phyloP scores from a whole-genome alignment of 2,329 filamentous ascomycete genomes.

The Diaporthe citri region DNA sequence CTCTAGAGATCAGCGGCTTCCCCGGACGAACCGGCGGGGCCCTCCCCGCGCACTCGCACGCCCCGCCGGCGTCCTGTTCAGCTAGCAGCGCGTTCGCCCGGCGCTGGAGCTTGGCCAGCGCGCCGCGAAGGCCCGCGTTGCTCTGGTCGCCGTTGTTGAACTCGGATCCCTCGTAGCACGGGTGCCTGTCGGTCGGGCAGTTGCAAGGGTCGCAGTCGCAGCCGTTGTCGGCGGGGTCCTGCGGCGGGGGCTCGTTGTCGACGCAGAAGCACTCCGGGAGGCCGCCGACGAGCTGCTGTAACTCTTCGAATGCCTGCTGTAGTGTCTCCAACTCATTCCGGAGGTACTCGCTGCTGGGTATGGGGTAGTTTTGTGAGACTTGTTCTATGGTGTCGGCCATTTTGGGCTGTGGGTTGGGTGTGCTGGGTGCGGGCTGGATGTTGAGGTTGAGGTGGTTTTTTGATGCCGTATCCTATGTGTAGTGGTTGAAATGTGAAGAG shows the following conservation, averaged over 20 bases:
- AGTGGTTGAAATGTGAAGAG: background rate
- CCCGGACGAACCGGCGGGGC: too few relatives aligned
- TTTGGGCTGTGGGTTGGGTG: background rate
- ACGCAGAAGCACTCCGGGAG: background rate
- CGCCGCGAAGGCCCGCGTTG: background rate
- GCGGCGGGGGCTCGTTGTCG: background rate
- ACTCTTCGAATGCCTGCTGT: background rate
- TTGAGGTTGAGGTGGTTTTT: too few relatives aligned
- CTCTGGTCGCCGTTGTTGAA: background rate
- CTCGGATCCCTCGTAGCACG: background rate
- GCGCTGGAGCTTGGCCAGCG: background rate
- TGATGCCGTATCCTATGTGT: background rate
- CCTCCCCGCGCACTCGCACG: background rate
- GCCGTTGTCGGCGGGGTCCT: background rate
- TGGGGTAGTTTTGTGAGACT: background rate
- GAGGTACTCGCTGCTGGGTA: background rate
- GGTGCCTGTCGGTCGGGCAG: background rate
- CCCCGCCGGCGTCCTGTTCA: background rate
- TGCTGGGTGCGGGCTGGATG: background rate
- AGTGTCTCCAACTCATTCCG: background rate
- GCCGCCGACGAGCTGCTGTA: background rate
- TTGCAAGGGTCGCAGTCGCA: slow-evolving; percentile 13
- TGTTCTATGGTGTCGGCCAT: background rate
- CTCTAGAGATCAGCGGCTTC: too few relatives aligned
- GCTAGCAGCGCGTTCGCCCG: background rate